Conservation (phyloP, 306 rosid species). For the Vachellia collinsii region DNA sequence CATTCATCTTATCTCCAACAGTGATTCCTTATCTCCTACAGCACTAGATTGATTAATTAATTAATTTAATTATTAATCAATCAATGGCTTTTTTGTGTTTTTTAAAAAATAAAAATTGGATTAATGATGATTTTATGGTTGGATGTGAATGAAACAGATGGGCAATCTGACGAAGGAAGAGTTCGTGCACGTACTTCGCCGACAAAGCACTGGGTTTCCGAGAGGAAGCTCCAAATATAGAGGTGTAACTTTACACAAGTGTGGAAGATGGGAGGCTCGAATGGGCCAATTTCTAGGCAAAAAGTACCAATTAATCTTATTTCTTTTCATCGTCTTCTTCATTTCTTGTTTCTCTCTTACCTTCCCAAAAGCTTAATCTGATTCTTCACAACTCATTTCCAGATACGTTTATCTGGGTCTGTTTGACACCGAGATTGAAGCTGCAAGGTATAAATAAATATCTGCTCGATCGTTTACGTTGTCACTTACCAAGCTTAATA, state of each 20-base stretch:
- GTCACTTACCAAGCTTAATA: background rate
- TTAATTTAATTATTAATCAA: background rate
- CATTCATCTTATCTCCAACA: constrained; percentile 46
- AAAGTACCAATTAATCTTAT: constrained; percentile 57
- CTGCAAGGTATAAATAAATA: constrained; percentile 66
- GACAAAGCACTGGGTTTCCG: constrained; percentile 99
- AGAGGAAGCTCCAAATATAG: constrained; percentile 99
- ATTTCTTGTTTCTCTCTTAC: background rate
- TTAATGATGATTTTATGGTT: background rate
- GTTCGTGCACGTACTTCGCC: constrained; percentile 98
- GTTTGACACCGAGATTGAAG: constrained; percentile 94
- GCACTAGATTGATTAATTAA: background rate
- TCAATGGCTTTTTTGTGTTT: background rate
- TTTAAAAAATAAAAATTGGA: background rate
- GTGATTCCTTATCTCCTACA: constrained; percentile 40
- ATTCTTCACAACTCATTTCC: constrained; percentile 19
- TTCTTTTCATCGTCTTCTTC: background rate
- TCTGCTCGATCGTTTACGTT: background rate
- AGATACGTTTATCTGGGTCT: constrained; percentile 96
- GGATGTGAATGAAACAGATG: constrained; percentile 60
- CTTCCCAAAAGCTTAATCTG: background rate
- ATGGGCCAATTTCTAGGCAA: constrained; percentile 99
- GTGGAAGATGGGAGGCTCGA: constrained; percentile 99
- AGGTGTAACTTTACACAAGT: constrained; percentile 97
- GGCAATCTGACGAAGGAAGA: constrained; percentile 92